Evolutionary conservation across 768 basidiomycete species (phyloP), one percentile per base, ranked within the genome.

Genomic region (Xerocomus spinulosus): DNA sequence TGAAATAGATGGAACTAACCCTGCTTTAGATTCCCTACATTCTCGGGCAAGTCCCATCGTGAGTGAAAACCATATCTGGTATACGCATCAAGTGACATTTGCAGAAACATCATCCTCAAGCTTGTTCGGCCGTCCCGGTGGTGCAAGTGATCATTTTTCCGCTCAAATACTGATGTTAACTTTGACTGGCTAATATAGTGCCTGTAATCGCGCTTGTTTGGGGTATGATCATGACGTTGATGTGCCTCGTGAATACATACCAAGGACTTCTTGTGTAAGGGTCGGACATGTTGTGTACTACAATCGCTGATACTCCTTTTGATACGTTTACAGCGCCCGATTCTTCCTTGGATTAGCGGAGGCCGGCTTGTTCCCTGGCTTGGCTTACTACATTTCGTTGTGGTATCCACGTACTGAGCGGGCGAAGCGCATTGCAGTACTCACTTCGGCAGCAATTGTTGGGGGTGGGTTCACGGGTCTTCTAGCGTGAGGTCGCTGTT

Each of bases 401-500:
- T 84, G 81, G 81, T 80, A 87, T 59, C 73, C 78, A 9, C 69
- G 77, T 35, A 64, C 68, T 33, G 82, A 83, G 55, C 76, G 76
- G 37, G 80, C 76, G 12, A 66, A 65, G 50, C 75, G 82, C 30
- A 69, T 79, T 29, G 79, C 82, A 2, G 61, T 82, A 14, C 83
- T 85, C 69, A 74, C 77, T 61, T 75, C 76, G 14, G 77, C 78
- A 40, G 78, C 80, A 14, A 81, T 78, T 2, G 50, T 77, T 38
- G 75, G 78, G 21, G 81, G 72, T 30, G 63, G 67, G 46, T 78
- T 68, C 54, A 71, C 76, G 40, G 78, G 79, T 26, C 48, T 80
- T 36, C 63, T 61, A 15, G 78, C 79, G 48, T 80, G 57, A 58
- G 76, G 37, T 2, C 18, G 2, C n/a, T 37, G 35, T 34, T 32